These are phyloP conservation scores for Adenanthera pavonina DNA, from an alignment of 306 rosid genomes.

Conservation along the genomic window DNA sequence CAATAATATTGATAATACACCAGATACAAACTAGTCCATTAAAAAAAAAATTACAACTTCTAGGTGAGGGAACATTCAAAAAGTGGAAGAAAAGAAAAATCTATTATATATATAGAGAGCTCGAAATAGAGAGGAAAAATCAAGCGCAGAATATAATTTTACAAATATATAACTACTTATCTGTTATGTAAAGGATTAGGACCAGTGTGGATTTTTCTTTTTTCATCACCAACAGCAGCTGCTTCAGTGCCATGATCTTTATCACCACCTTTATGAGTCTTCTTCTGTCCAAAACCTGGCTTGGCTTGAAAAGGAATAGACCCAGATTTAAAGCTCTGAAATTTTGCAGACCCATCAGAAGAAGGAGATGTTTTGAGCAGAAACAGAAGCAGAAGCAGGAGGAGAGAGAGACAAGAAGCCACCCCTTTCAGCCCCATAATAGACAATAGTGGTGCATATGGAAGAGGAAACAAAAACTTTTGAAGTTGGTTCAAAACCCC, in stretches of 20 bases:
- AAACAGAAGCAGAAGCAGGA: conserved; percentile 45
- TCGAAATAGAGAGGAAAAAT: conserved; percentile 27
- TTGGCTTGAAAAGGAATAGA: conserved; percentile 36
- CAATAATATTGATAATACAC: conserved; percentile 30
- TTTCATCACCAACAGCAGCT: conserved; percentile 54
- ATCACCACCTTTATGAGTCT: conserved; percentile 34
- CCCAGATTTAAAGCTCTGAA: conserved; percentile 45
- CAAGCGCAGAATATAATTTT: not conserved
- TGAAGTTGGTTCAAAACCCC: conserved; percentile 51
- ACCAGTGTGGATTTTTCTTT: conserved; percentile 74
- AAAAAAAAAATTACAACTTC: conserved; percentile 36
- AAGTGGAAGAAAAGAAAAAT: not conserved
- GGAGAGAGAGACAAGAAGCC: conserved; percentile 47
- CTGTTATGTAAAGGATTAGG: conserved; percentile 83
- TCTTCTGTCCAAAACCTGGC: conserved; percentile 35
- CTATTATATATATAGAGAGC: conserved; percentile 8
- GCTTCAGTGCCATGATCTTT: conserved; percentile 31
- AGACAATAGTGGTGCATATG: conserved; percentile 42
- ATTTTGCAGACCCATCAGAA: conserved; percentile 43
- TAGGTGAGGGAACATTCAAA: not conserved
- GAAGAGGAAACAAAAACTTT: conserved; percentile 6
- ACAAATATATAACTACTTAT: conserved; percentile 40
- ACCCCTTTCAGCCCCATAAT: conserved; percentile 47
- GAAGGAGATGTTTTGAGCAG: conserved; percentile 38
- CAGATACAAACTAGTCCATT: conserved; percentile 28